These are phyloP conservation scores for Termitomyces sp. DNA, from an alignment of 768 basidiomycete species.

Conservation along the genomic window DNA sequence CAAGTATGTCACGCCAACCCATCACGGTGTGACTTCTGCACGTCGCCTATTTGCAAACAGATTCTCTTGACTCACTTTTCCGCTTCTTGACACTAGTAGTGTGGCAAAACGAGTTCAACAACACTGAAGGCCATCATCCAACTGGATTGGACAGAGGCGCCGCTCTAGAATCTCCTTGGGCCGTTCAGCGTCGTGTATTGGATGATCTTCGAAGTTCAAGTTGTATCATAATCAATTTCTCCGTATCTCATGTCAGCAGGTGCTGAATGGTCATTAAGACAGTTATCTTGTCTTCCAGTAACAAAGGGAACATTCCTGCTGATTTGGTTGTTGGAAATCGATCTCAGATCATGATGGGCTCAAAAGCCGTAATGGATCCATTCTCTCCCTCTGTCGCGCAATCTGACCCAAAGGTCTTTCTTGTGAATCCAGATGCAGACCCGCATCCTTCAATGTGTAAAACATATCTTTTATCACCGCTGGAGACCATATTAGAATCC, in stretches of 20 bases:
- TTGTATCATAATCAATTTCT: neutral
- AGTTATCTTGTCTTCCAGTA: conserved; percentile 1
- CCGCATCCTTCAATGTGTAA: conserved; percentile 11
- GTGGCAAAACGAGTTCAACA: neutral
- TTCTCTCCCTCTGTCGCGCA: neutral
- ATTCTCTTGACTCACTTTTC: neutral
- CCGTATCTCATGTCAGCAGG: neutral
- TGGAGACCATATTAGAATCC: conserved; percentile 43
- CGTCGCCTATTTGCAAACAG: no score
- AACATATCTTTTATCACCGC: conserved; percentile 32
- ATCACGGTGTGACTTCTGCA: no score
- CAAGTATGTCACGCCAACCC: neutral
- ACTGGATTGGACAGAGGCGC: neutral
- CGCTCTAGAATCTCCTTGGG: neutral
- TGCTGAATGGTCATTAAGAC: conserved; percentile 3
- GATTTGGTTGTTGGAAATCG: neutral
- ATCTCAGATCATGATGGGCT: neutral
- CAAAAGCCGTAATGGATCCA: neutral
- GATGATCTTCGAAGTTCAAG: neutral
- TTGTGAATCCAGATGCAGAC: neutral
- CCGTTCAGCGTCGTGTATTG: neutral
- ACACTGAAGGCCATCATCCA: neutral
- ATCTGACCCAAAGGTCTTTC: neutral
- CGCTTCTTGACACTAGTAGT: neutral
- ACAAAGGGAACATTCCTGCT: conserved; percentile 2